Conservation (phyloP, 106 monocot species). For the Dioscorea dumetorum region DNA sequence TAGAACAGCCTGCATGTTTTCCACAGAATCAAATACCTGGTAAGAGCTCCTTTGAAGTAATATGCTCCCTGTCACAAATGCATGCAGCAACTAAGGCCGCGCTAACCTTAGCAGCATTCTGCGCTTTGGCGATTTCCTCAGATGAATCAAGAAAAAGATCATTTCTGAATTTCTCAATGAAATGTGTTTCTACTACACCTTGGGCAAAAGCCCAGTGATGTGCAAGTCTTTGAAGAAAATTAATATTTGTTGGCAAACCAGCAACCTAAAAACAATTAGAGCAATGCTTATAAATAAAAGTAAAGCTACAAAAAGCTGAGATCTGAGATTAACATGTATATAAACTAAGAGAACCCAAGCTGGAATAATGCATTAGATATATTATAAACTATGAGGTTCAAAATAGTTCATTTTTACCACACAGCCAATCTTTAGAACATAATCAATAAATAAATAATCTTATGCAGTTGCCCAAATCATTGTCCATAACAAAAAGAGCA, state of each 20-base stretch:
- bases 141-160: slow-evolving; percentile 51
- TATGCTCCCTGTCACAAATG: slow-evolving; percentile 60
- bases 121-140: slow-evolving; percentile 18
- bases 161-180: slow-evolving; percentile 77
- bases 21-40: slow-evolving; percentile 25
- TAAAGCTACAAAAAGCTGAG: too few relatives aligned
- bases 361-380: too few relatives aligned
- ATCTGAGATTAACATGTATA: too few relatives aligned
- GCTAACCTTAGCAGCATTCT: slow-evolving; percentile 35
- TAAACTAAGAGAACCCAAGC: too few relatives aligned
- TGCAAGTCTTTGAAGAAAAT: slow-evolving; percentile 75
- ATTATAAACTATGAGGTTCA: too few relatives aligned
- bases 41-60: slow-evolving; percentile 27
- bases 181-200: slow-evolving; percentile 91
- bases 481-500: too few relatives aligned
- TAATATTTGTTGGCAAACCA: slow-evolving; percentile 94
- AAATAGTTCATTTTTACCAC: too few relatives aligned
- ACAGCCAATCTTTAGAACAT: too few relatives aligned
- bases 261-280: slow-evolving; percentile 59
- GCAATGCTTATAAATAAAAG: too few relatives aligned
- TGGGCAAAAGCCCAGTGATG: slow-evolving; percentile 87
- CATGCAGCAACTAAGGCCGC: slow-evolving; percentile 77
- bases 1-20: background rate
- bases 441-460: too few relatives aligned
- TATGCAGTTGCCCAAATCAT: too few relatives aligned